Percentiles rank a stretch among this genome's conserved stretches.
phyloP scores from a whole-genome alignment of 805 yeast genomes.

The Kodamaea jinghongensis region DNA sequence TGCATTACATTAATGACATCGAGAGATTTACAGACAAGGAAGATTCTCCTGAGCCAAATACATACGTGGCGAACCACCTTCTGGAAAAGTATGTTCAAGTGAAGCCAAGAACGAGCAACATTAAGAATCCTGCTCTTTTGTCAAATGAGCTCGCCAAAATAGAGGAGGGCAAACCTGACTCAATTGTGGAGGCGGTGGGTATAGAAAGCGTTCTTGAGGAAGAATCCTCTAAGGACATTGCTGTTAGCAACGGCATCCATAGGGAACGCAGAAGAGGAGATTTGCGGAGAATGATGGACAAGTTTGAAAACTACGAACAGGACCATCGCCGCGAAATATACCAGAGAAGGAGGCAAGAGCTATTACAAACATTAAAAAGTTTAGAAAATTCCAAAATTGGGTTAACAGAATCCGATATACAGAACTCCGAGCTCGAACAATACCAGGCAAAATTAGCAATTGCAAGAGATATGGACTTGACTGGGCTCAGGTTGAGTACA shows the following conservation, averaged over 20 bases:
- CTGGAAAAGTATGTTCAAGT: slow-evolving; percentile 3
- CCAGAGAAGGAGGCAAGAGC: slow-evolving; percentile 19
- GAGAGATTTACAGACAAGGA: slow-evolving; percentile 1
- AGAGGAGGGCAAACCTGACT: too few species aligned
- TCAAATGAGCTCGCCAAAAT: too few species aligned
- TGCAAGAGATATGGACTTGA: slow-evolving; percentile 31
- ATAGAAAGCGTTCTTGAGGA: slow-evolving; percentile 5
- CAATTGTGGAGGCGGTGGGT: background rate
- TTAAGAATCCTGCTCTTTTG: too few species aligned
- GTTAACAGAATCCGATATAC: slow-evolving; percentile 19
- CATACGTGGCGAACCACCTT: background rate
- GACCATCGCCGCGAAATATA: slow-evolving; percentile 20
- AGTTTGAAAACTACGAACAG: slow-evolving; percentile 18
- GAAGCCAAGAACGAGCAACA: slow-evolving; percentile 5
- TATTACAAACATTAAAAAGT: slow-evolving; percentile 23
- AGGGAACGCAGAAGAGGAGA: slow-evolving; percentile 25
- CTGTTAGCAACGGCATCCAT: slow-evolving; percentile 15
- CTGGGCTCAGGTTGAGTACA: slow-evolving; percentile 28
- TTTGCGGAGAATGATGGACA: slow-evolving; percentile 14
- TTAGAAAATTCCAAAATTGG: slow-evolving; percentile 25
- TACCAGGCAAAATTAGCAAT: slow-evolving; percentile 18
- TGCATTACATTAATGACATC: slow-evolving; percentile 21
- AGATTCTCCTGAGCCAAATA: background rate
- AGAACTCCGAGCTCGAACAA: slow-evolving; percentile 28
- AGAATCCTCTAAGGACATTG: slow-evolving; percentile 12